These are phyloP conservation scores for Pythium vanterpoolii DNA, from an alignment of 352 stramenopile genomes.

Conservation along the genomic window DNA sequence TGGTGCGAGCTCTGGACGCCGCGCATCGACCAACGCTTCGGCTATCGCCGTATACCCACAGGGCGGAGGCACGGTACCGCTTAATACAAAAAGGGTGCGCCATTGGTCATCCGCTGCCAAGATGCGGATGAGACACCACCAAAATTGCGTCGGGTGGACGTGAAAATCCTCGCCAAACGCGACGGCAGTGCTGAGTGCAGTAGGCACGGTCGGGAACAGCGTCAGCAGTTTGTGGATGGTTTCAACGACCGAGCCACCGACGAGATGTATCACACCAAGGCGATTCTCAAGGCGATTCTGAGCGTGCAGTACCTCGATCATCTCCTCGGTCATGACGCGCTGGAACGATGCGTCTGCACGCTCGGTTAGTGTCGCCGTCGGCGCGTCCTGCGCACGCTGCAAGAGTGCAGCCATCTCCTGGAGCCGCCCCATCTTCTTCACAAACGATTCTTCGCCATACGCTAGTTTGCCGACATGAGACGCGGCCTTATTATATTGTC, in stretches of 20 bases:
- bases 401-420: constrained; percentile 37
- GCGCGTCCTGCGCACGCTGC: constrained; percentile 6
- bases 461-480: constrained; percentile 39
- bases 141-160: constrained; percentile 53
- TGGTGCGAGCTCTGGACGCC: constrained; percentile 33
- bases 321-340: constrained; percentile 47
- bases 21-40: constrained; percentile 45
- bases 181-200: constrained; percentile 34
- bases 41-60: constrained; percentile 44
- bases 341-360: constrained; percentile 37
- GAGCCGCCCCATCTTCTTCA: constrained; percentile 35
- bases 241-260: constrained; percentile 51
- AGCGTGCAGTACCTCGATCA: constrained; percentile 38
- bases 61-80: constrained; percentile 30
- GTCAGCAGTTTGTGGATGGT: constrained; percentile 59
- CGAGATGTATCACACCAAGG: constrained; percentile 35
- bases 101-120: constrained; percentile 47
- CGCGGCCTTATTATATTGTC: constrained; percentile 33
- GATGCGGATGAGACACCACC: constrained; percentile 44
- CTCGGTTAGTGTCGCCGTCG: not conserved
- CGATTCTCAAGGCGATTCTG: constrained; percentile 39
- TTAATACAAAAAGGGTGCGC: constrained; percentile 39
- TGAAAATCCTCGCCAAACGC: constrained; percentile 39
- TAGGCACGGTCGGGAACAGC: constrained; percentile 37
- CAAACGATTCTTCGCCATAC: constrained; percentile 42